A percentile compares a stretch with the other conserved stretches of the same genome.
These are phyloP conservation scores for Trichoderma sp. DNA, from an alignment of 2,329 filamentous ascomycete species.

Conservation along the genomic window DNA sequence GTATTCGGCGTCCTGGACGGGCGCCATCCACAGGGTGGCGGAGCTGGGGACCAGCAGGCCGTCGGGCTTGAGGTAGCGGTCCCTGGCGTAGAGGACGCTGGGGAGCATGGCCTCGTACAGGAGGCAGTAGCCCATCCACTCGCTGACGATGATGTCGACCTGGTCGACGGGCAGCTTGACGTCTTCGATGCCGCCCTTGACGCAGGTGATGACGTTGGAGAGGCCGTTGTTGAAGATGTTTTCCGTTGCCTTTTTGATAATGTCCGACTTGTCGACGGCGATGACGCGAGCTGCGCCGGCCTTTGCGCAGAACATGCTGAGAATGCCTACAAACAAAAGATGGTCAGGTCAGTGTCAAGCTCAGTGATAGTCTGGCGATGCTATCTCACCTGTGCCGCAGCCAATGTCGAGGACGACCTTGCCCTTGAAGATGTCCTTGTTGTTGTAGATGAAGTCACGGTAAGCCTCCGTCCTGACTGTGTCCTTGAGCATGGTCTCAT, in stretches of 20 bases:
- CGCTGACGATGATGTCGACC: conserved; percentile 92
- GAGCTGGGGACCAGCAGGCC: conserved; percentile 88
- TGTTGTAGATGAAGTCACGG: conserved; percentile 90
- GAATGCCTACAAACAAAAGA: conserved; percentile 59
- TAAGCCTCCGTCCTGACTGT: conserved; percentile 86
- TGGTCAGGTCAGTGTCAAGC: neutral
- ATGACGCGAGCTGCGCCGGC: conserved; percentile 85
- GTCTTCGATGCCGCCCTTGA: conserved; percentile 87
- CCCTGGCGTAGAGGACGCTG: conserved; percentile 84
- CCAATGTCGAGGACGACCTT: conserved; percentile 91
- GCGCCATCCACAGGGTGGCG: conserved; percentile 79
- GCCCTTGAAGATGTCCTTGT: conserved; percentile 82
- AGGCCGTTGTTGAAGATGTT: conserved; percentile 83
- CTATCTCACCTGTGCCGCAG: conserved; percentile 65
- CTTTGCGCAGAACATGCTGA: conserved; percentile 92
- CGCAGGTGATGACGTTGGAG: conserved; percentile 71
- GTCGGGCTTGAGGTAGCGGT: conserved; percentile 77
- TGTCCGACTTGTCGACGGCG: conserved; percentile 89
- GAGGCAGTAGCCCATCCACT: conserved; percentile 97
- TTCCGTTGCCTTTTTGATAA: conserved; percentile 82
- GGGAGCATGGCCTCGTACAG: conserved; percentile 96
- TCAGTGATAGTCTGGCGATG: neutral
- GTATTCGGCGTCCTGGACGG: conserved; percentile 76
- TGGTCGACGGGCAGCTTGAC: conserved; percentile 74
- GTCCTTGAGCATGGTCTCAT: conserved; percentile 96